phyloP scores from a whole-genome alignment of 2,329 filamentous ascomycete genomes.

The Diplodia mutila region DNA sequence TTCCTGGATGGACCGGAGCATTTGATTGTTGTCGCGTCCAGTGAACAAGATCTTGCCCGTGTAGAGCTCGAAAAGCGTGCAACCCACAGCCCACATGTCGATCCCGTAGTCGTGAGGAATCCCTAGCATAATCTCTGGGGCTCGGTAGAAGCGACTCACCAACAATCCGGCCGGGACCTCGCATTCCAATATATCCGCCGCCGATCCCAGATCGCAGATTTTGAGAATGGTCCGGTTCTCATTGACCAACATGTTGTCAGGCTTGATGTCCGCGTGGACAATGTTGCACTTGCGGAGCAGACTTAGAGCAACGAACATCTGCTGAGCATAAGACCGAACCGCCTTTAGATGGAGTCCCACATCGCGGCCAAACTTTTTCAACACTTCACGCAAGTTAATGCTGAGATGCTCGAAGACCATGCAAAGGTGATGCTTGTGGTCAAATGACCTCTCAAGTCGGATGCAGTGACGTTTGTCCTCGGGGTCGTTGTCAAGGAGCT shows the following conservation, averaged over 20 bases:
- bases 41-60: constrained; percentile 97
- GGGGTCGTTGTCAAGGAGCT: constrained; percentile 81
- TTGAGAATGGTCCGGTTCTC: constrained; percentile 84
- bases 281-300: constrained; percentile 91
- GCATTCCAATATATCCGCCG: constrained; percentile 82
- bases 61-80: constrained; percentile 94
- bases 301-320: constrained; percentile 88
- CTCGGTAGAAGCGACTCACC: constrained; percentile 95
- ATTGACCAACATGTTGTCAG: constrained; percentile 94
- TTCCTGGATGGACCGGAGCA: constrained; percentile 96
- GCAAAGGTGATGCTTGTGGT: constrained; percentile 93
- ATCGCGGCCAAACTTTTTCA: constrained; percentile 95
- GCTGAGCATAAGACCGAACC: constrained; percentile 85
- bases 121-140: constrained; percentile 81
- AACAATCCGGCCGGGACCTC: constrained; percentile 87
- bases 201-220: constrained; percentile 96
- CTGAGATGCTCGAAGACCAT: constrained; percentile 95
- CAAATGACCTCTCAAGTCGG: constrained; percentile 82
- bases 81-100: constrained; percentile 97
- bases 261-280: constrained; percentile 94
- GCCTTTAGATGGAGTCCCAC: constrained; percentile 88
- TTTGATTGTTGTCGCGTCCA: constrained; percentile 95
- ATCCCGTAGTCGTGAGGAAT: constrained; percentile 93
- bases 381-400: constrained; percentile 88
- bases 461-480: constrained; percentile 92